Evolutionary conservation across 345 rosid genomes (phyloP), one percentile per base, ranked within the genome.

Genomic region (Pistacia integerrima): DNA sequence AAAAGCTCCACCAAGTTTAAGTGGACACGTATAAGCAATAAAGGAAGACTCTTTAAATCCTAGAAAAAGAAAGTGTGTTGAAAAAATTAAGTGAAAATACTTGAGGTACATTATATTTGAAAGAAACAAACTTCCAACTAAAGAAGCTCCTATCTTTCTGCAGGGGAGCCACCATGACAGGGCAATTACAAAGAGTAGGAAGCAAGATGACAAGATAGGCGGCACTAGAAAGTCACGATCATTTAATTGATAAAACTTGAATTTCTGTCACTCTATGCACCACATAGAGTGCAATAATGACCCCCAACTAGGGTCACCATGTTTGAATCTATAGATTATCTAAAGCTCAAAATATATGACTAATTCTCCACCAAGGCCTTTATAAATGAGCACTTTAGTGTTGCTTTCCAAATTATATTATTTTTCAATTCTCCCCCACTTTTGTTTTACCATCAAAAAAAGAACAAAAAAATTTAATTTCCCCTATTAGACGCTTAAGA

Each of bases 221-320:
- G 33, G 75, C 57, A 44, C 38, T 59, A 13, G 65, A 56, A 11
- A 57, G 60, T 58, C 11, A 48, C 17, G 60, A 68, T 79, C 35
- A 80, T 75, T 76, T 57, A 78, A 49, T 57, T 55, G 60, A 72
- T 60, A 82, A 72, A 74, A 61, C 54, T 13, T 69, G 64, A 41
- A 16, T 67, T 38, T 57, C 67, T 60, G 57, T 62, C 79, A 79
- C 70, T 44, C 73, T 63, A 60, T 67, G 75, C 55, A 55, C 67
- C 79, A 80, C 75, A 80, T 66, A 73, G 9, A 58, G 72, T 49
- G 77, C 22, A 71, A 72, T 72, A 51, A 67, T 64, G 48, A 36
- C 59, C 54, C 55, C 69, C 80, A 79, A 73, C 54, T 41, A 74
- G 62, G 57, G 17, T 64, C 70, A 78, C 49, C 25, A 12, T 65